phyloP scores from a whole-genome alignment of 805 yeast species.

The Teunomyces kruisii region DNA sequence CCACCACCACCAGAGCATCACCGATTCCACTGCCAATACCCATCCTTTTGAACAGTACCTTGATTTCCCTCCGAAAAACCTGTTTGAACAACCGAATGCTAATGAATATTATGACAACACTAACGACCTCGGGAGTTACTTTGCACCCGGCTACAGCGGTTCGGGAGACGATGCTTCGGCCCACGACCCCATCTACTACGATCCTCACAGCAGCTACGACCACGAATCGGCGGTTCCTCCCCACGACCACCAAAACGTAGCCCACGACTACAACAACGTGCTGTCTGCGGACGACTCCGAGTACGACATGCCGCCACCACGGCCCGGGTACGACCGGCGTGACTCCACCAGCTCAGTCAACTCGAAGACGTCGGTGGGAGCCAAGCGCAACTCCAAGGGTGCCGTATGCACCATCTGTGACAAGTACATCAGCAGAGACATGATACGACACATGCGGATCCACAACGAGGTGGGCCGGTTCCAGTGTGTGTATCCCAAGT shows the following conservation, averaged over 20 bases:
- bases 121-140: not conserved
- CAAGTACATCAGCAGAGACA: constrained; percentile 40
- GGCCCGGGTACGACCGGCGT: constrained; percentile 15
- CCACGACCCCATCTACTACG: not conserved
- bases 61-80: not conserved
- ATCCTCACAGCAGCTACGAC: not conserved
- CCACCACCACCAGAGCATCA: no score
- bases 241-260: not conserved
- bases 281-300: constrained; percentile 1
- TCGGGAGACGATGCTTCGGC: not conserved
- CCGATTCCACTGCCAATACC: no score
- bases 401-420: constrained; percentile 40
- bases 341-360: not conserved
- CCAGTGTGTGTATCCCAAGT: constrained; percentile 42
- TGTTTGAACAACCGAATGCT: not conserved
- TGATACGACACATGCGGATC: constrained; percentile 42
- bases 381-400: constrained; percentile 32
- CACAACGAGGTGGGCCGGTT: constrained; percentile 45
- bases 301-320: not conserved
- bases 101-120: not conserved
- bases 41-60: not conserved
- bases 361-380: not conserved
- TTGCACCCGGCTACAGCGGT: not conserved
- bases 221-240: not conserved
- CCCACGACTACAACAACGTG: not conserved